phyloP scores from a whole-genome alignment of 2,329 filamentous ascomycete genomes.

The Diaporthe caulivora region DNA sequence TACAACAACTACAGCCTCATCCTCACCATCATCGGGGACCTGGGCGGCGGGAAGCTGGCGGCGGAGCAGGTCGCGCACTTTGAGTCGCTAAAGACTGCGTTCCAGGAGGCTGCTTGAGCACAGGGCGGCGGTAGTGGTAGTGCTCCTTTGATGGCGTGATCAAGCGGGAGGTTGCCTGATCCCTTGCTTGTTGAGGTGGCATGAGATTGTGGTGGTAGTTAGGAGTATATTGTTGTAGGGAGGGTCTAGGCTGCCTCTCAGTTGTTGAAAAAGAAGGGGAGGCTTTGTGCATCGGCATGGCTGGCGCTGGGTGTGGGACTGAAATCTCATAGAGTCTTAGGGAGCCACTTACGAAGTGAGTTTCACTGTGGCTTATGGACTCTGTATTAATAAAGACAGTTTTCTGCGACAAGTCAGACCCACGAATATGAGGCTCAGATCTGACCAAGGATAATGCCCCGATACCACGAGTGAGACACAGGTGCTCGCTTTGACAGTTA shows the following conservation, averaged over 20 bases:
- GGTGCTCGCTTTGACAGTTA: too few relatives aligned
- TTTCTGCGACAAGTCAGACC: too few relatives aligned
- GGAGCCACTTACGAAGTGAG: neutral
- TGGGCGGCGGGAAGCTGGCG: conserved; percentile 75
- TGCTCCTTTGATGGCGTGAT: neutral
- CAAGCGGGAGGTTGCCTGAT: neutral
- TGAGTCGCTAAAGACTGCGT: conserved; percentile 71
- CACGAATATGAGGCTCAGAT: neutral
- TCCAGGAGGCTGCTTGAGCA: conserved; percentile 61
- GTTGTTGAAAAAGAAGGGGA: neutral
- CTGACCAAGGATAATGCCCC: neutral
- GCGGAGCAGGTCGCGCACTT: conserved; percentile 82
- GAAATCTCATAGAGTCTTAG: too few relatives aligned
- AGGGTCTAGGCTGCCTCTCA: neutral
- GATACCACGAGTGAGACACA: too few relatives aligned
- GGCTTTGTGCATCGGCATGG: neutral
- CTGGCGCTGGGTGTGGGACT: neutral
- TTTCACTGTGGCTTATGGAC: neutral
- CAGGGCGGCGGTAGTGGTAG: neutral
- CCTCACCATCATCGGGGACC: conserved; percentile 89
- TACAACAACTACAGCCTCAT: conserved; percentile 97
- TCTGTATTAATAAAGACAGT: neutral
- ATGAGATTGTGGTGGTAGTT: too few relatives aligned
- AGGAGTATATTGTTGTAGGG: neutral
- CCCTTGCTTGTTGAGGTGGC: neutral